A percentile compares a stretch with the other conserved stretches of the same genome.
Conservation (phyloP, 768 basidiomycete genomes). For the Suillus paluster region DNA sequence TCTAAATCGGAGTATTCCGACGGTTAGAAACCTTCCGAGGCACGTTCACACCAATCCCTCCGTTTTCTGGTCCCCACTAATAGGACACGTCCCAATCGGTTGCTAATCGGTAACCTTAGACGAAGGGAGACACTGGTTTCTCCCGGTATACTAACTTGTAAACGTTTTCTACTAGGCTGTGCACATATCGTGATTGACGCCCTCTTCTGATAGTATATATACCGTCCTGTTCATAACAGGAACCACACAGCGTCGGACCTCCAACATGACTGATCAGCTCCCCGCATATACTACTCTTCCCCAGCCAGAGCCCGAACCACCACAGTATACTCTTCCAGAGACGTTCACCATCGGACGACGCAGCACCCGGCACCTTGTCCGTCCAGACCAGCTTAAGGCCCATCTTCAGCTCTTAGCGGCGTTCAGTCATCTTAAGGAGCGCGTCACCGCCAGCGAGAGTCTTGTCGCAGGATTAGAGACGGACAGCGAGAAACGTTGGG, state of each 20-base stretch:
- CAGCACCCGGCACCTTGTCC: constrained; percentile 19
- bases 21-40: too few species aligned
- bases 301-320: constrained; percentile 19
- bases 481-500: constrained; percentile 38
- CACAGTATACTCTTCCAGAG: constrained; percentile 19
- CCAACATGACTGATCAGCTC: constrained; percentile 62
- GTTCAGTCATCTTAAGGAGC: constrained; percentile 27
- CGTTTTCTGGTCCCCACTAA: too few species aligned
- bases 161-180: neutral
- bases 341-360: constrained; percentile 17
- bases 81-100: too few species aligned
- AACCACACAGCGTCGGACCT: neutral
- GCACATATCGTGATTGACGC: neutral
- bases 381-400: constrained; percentile 29
- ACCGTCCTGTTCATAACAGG: neutral
- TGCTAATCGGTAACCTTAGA: too few species aligned
- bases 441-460: constrained; percentile 22
- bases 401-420: constrained; percentile 35
- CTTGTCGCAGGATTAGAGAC: constrained; percentile 23
- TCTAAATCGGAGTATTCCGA: too few species aligned
- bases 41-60: too few species aligned
- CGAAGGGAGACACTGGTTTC: too few species aligned
- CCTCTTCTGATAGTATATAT: neutral
- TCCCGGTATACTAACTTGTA: too few species aligned
- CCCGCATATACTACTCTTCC: constrained; percentile 63